These are phyloP conservation scores for Russula olivacea DNA, from an alignment of 768 basidiomycete genomes.

Conservation along the genomic window DNA sequence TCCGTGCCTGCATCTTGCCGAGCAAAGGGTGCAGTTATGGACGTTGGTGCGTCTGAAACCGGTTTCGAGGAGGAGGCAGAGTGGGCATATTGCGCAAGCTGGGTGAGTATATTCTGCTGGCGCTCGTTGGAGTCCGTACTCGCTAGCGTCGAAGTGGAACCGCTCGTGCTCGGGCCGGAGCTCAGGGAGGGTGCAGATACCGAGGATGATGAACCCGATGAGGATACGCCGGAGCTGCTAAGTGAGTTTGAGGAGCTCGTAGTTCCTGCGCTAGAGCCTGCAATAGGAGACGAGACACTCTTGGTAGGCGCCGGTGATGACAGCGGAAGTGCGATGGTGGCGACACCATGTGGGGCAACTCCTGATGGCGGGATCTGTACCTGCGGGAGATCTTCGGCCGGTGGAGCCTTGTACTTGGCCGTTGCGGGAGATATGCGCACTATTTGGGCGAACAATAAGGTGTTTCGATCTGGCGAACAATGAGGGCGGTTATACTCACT, in stretches of 20 bases:
- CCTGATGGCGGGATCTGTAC: conserved; percentile 21
- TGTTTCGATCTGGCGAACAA: conserved; percentile 3
- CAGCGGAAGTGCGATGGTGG: conserved; percentile 47
- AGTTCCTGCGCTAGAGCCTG: conserved; percentile 32
- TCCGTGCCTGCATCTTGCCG: conserved; percentile 43
- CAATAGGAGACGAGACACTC: conserved; percentile 69
- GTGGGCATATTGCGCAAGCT: conserved; percentile 36
- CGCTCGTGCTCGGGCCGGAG: conserved; percentile 39
- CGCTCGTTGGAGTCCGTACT: conserved; percentile 49
- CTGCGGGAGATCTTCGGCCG: conserved; percentile 28
- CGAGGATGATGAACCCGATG: conserved; percentile 41
- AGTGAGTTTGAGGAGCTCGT: conserved; percentile 27
- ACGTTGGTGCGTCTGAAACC: conserved; percentile 22
- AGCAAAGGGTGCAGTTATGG: conserved; percentile 38
- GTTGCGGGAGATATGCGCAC: conserved; percentile 91
- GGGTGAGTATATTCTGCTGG: conserved; percentile 41
- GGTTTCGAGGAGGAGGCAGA: conserved; percentile 13
- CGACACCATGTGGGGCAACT: conserved; percentile 27
- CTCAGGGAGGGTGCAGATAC: conserved; percentile 31
- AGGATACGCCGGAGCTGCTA: conserved; percentile 29
- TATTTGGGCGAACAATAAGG: conserved; percentile 34
- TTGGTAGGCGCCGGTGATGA: conserved; percentile 44
- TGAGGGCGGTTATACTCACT: conserved; percentile 45
- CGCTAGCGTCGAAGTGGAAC: conserved; percentile 46
- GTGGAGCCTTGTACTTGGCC: conserved; percentile 72